Conservation (phyloP, 202 grass and related monocot genomes). For the Alloteropsis angusta region DNA sequence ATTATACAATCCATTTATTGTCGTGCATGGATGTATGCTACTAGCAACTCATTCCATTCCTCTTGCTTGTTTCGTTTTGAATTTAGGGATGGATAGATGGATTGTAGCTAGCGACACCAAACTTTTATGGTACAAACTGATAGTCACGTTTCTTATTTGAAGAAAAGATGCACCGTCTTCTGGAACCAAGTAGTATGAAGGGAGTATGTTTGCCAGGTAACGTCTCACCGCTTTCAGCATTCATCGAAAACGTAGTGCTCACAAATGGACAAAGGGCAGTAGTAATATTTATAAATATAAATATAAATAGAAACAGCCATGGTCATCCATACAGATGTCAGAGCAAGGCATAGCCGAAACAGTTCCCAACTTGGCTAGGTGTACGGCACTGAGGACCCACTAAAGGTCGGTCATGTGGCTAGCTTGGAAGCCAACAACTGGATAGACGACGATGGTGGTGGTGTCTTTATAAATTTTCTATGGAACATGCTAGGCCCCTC, state of each 20-base stretch:
- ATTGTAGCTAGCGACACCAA: too few relatives aligned
- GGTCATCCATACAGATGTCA: not conserved
- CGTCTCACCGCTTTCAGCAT: not conserved
- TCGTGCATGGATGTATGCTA: too few relatives aligned
- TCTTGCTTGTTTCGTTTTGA: too few relatives aligned
- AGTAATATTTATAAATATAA: not conserved
- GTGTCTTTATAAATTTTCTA: not conserved
- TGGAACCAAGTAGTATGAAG: too few relatives aligned
- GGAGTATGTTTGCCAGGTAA: too few relatives aligned
- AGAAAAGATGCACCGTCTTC: too few relatives aligned
- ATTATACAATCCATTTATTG: too few relatives aligned
- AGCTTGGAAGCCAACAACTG: not conserved
- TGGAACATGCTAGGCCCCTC: constrained; percentile 9
- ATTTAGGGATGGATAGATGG: too few relatives aligned
- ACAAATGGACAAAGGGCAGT: not conserved
- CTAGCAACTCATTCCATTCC: too few relatives aligned
- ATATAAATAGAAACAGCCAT: not conserved
- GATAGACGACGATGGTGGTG: not conserved
- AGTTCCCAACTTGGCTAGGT: not conserved
- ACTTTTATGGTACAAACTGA: too few relatives aligned
- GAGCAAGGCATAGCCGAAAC: not conserved
- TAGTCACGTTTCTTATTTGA: too few relatives aligned
- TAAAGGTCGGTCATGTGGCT: constrained; percentile 10
- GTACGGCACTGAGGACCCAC: not conserved
- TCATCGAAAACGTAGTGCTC: not conserved